Base-by-base conservation (phyloP, 306 rosid species). In the Cicer chorassanicum region DNA sequence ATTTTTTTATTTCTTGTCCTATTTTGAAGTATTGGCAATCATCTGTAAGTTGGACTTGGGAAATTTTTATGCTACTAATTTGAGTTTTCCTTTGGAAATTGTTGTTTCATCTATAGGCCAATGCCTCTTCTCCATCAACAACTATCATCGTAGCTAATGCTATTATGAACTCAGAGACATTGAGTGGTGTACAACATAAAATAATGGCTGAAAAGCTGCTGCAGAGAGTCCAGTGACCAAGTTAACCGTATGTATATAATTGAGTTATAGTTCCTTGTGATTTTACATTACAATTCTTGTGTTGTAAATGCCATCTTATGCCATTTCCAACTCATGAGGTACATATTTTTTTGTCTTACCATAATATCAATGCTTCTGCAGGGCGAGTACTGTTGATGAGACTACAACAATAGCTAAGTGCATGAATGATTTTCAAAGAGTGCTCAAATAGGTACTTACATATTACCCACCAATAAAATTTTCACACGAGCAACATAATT, bases 171-270 rank as follows among this genome's bases (percentile, higher is more conserved):
- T 86, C 96, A 8, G 98, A 92, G 79, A 54, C 87, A 54, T n/a
- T n/a, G 75, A 90, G 91, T 78, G 89, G 80, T 74, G 96, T 81
- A 21, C 95, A 92, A 84, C 99, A 94, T 88, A 90, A 84, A 82
- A 88, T 88, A 77, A 87, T 94, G 96, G 98, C 83, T 74, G 99
- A 94, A 63, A 90, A 90, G 61, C 86, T 94, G 77, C 83, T 90
- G 72, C 79, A 82, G 82, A 88, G 70, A 68, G 84, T 89, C 46
- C 86, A 90, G 63, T 80, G 86, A 80, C 77, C 83, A 65, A 73
- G 82, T 70, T 65, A 74, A 80, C 79, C 39, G 38, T 38, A 59
- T n/a, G 16, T 70, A 72, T 53, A 60, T 48, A 70, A 66, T 60
- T 38, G 24, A n/a, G 19, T 29, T 16, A 44, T 1, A 7, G 50